A percentile compares a stretch with the other conserved stretches of the same genome.
Evolutionary conservation across 148 eudicot species (phyloP).

Genomic region (Heliosperma pusillum): DNA sequence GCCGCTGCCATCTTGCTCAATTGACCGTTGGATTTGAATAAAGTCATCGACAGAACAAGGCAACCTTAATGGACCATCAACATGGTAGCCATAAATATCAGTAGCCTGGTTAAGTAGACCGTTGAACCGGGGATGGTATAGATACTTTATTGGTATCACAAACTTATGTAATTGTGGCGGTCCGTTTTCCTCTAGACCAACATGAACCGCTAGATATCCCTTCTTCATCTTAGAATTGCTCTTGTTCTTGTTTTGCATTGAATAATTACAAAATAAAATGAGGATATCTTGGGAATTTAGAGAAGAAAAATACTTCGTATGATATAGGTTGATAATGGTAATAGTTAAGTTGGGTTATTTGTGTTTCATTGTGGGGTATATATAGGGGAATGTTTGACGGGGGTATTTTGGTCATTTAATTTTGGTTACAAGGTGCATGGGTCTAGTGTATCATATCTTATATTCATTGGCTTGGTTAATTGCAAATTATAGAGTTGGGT

Average conservation of each 20-base stretch:
- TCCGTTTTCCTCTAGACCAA: constrained; percentile 33
- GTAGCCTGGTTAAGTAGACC: constrained; percentile 41
- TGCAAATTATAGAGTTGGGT: neutral
- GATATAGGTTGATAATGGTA: neutral
- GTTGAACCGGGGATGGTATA: constrained; percentile 41
- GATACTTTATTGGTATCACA: constrained; percentile 46
- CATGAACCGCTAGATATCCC: constrained; percentile 47
- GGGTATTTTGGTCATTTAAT: neutral
- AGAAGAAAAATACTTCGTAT: too few relatives aligned
- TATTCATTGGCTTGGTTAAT: neutral
- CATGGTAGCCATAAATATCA: constrained; percentile 49
- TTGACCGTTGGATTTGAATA: constrained; percentile 43
- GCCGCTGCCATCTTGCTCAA: constrained; percentile 35
- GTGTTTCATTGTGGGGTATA: neutral
- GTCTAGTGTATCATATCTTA: neutral
- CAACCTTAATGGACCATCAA: constrained; percentile 39
- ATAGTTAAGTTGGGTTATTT: neutral
- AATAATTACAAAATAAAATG: neutral
- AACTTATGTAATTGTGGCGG: constrained; percentile 27
- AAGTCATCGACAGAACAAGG: constrained; percentile 57
- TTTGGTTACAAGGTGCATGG: neutral
- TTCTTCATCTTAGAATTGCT: constrained; percentile 40
- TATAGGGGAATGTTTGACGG: neutral
- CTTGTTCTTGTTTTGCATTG: constrained; percentile 33
- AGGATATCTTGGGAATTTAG: too few relatives aligned